A percentile compares a stretch with the other conserved stretches of the same genome.
phyloP scores from a whole-genome alignment of 352 stramenopile species.

The Thraustochytrium striatum region DNA sequence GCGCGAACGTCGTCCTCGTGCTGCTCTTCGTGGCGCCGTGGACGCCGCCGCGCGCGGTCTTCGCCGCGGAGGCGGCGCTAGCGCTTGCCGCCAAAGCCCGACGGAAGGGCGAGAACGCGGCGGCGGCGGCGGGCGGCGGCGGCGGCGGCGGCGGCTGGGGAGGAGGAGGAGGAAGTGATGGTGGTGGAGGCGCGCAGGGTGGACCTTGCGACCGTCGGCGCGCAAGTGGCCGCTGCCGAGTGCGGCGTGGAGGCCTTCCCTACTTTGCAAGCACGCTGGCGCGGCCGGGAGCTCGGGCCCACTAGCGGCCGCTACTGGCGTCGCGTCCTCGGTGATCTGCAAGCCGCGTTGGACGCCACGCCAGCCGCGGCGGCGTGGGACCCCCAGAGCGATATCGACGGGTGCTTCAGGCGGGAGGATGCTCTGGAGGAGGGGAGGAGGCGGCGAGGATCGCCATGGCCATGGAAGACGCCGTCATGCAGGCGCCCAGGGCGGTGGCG shows the following conservation, averaged over 20 bases:
- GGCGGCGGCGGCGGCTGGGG: too few species aligned
- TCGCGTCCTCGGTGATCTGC: background rate
- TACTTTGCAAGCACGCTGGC: background rate
- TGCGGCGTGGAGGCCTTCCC: background rate
- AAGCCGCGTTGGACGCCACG: background rate
- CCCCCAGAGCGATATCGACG: too few species aligned
- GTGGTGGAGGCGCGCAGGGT: too few species aligned
- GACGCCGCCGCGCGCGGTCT: background rate
- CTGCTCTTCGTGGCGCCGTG: slow-evolving; percentile 5
- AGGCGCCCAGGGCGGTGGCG: background rate
- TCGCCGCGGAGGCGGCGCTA: background rate
- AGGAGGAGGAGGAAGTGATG: too few species aligned
- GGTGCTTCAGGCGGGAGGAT: too few species aligned
- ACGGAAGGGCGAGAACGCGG: background rate
- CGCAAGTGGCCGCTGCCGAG: background rate
- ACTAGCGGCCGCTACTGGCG: background rate
- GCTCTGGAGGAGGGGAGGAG: background rate
- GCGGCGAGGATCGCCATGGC: background rate
- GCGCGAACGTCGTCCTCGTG: background rate
- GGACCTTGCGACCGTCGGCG: background rate
- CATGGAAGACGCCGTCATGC: background rate
- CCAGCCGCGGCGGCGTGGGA: background rate
- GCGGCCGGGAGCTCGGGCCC: background rate
- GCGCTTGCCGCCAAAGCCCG: background rate
- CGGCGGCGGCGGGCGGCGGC: too few species aligned